phyloP scores from a whole-genome alignment of 208 protist species.

The Acanthamoeba triangularis region DNA sequence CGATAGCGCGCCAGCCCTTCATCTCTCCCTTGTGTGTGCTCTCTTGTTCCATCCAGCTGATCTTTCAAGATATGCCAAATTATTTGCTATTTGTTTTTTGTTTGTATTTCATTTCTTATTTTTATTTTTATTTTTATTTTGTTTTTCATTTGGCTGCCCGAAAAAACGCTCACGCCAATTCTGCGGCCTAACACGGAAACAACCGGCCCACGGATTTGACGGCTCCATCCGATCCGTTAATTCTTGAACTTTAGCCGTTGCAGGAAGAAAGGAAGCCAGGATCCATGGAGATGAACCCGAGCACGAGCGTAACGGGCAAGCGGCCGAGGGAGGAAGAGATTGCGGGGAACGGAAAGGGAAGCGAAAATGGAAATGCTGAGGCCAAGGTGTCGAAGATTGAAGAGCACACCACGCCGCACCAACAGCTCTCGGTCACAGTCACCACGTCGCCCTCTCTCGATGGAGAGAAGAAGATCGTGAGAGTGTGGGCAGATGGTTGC shows the following conservation, averaged over 20 bases:
- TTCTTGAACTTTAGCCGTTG: too few relatives aligned
- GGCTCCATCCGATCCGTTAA: too few relatives aligned
- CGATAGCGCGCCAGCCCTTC: constrained; percentile 51
- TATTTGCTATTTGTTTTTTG: too few relatives aligned
- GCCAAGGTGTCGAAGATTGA: constrained; percentile 10
- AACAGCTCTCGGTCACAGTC: neutral
- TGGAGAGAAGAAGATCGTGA: constrained; percentile 19
- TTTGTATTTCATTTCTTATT: too few relatives aligned
- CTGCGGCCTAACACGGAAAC: too few relatives aligned
- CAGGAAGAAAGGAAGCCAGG: neutral
- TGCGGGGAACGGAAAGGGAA: neutral
- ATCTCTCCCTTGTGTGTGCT: neutral
- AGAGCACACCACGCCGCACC: neutral
- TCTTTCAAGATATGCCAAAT: too few relatives aligned
- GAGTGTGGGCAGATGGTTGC: constrained; percentile 97
- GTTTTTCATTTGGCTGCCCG: too few relatives aligned
- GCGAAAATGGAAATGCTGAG: neutral
- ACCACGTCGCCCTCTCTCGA: neutral
- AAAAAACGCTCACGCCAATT: too few relatives aligned
- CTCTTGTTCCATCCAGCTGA: constrained; percentile 4
- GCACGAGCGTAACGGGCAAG: neutral
- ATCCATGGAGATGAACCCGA: neutral
- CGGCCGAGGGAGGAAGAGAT: neutral
- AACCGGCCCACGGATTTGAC: too few relatives aligned
- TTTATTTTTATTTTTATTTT: too few relatives aligned